phyloP scores from a whole-genome alignment of 306 rosid species.

The Prunus mume region DNA sequence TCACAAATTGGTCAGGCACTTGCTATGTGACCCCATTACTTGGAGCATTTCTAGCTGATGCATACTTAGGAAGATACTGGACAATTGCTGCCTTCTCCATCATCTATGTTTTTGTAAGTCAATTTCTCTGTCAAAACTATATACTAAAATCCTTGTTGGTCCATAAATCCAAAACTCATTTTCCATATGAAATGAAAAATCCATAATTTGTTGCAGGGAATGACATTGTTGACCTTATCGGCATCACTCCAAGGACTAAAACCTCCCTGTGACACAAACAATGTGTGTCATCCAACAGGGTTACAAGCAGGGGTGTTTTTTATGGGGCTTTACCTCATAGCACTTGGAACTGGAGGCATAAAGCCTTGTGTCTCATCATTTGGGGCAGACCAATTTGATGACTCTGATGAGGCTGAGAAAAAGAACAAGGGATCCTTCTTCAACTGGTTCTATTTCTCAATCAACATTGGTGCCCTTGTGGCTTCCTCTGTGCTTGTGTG shows the following conservation, averaged over 20 bases:
- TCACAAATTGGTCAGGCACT: constrained; percentile 25
- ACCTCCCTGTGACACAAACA: constrained; percentile 19
- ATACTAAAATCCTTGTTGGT: not conserved
- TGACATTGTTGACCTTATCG: constrained; percentile 25
- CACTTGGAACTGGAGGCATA: constrained; percentile 23
- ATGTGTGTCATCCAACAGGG: constrained; percentile 14
- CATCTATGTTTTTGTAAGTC: constrained; percentile 24
- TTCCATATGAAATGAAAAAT: not conserved
- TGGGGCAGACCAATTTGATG: constrained; percentile 27
- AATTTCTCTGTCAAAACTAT: not conserved
- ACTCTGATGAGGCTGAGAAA: constrained; percentile 17
- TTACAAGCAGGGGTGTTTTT: constrained; percentile 20
- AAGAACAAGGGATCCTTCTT: constrained; percentile 21
- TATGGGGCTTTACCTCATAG: constrained; percentile 22
- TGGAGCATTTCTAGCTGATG: constrained; percentile 36
- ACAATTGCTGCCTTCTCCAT: constrained; percentile 21
- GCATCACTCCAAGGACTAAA: constrained; percentile 22
- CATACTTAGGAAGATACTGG: constrained; percentile 28
- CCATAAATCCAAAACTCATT: too few species aligned
- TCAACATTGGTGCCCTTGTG: constrained; percentile 24
- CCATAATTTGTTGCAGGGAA: constrained; percentile 16
- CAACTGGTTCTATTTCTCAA: constrained; percentile 25
- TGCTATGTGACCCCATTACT: constrained; percentile 23
- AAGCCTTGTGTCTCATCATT: constrained; percentile 24
- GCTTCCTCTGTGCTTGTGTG: constrained; percentile 29